Evolutionary conservation across 352 stramenopile species (phyloP).

Genomic region (Phytophthora multivora): DNA sequence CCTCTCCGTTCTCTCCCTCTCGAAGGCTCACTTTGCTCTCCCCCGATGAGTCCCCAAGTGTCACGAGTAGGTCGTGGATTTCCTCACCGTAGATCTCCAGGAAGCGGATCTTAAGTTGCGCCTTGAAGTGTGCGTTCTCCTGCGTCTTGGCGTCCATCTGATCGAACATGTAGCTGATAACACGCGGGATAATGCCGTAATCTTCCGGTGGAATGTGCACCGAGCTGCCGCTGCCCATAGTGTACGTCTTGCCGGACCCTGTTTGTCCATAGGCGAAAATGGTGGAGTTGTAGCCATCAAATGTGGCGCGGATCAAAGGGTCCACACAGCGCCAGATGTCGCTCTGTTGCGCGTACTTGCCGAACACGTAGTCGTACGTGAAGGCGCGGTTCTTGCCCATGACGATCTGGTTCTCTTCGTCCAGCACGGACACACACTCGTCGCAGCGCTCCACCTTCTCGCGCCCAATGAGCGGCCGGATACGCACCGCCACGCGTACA

Average conservation of each 20-base stretch:
- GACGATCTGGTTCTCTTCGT: slow-evolving; percentile 84
- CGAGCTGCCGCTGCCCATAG: slow-evolving; percentile 87
- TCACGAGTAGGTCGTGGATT: slow-evolving; percentile 88
- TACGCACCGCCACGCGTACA: slow-evolving; percentile 85
- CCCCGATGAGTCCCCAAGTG: slow-evolving; percentile 57
- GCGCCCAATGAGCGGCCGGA: slow-evolving; percentile 85
- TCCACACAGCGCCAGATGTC: slow-evolving; percentile 88
- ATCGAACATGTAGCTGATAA: slow-evolving; percentile 87
- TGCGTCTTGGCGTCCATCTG: slow-evolving; percentile 67
- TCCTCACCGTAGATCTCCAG: slow-evolving; percentile 93
- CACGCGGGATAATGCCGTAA: slow-evolving; percentile 88
- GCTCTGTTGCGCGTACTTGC: slow-evolving; percentile 82
- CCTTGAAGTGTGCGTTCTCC: slow-evolving; percentile 65
- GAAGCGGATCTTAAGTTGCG: slow-evolving; percentile 85
- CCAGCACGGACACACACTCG: slow-evolving; percentile 86
- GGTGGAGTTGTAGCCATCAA: slow-evolving; percentile 91
- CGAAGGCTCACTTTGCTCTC: slow-evolving; percentile 84
- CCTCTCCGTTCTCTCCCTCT: slow-evolving; percentile 80
- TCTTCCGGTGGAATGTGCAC: slow-evolving; percentile 81
- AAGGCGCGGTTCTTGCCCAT: slow-evolving; percentile 90
- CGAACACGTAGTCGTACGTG: slow-evolving; percentile 92
- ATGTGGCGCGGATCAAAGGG: slow-evolving; percentile 78
- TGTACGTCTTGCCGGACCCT: slow-evolving; percentile 88
- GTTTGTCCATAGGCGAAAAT: slow-evolving; percentile 92
- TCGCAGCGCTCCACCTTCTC: slow-evolving; percentile 90